A percentile compares a stretch with the other conserved stretches of the same genome.
phyloP scores from a whole-genome alignment of 106 monocot genomes.

The Vanilla planifolia region DNA sequence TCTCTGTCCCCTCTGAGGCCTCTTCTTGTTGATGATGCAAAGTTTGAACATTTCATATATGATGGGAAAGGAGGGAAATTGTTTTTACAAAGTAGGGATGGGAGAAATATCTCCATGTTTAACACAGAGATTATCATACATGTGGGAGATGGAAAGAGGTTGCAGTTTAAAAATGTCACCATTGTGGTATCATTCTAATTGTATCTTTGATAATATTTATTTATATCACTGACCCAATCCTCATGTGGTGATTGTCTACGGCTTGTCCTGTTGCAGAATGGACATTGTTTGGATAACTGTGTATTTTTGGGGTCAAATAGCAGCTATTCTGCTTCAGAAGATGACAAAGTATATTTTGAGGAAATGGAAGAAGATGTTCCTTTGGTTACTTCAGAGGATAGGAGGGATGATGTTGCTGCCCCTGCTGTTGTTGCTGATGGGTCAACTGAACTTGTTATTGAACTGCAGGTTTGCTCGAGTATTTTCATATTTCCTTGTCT shows the following conservation, averaged over 20 bases:
- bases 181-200: constrained; percentile 50
- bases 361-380: constrained; percentile 17
- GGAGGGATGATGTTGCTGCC: neutral
- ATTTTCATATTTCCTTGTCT: neutral
- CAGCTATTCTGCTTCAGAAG: constrained; percentile 74
- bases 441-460: constrained; percentile 53
- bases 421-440: constrained; percentile 14
- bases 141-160: constrained; percentile 68
- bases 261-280: constrained; percentile 51
- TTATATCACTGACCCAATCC: neutral
- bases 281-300: constrained; percentile 82
- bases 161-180: constrained; percentile 86
- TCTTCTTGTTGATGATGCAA: constrained; percentile 75
- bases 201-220: constrained; percentile 7
- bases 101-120: constrained; percentile 32
- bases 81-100: constrained; percentile 45
- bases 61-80: constrained; percentile 93
- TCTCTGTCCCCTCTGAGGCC: constrained; percentile 73
- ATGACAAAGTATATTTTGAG: constrained; percentile 62
- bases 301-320: constrained; percentile 82
- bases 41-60: constrained; percentile 83
- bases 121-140: constrained; percentile 54
- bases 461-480: constrained; percentile 50
- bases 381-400: constrained; percentile 21
- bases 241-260: neutral